A percentile compares a stretch with the other conserved stretches of the same genome.
These are phyloP conservation scores for Rhizopus stolonifer DNA, from an alignment of 371 early-diverging fungal species.

Conservation along the genomic window DNA sequence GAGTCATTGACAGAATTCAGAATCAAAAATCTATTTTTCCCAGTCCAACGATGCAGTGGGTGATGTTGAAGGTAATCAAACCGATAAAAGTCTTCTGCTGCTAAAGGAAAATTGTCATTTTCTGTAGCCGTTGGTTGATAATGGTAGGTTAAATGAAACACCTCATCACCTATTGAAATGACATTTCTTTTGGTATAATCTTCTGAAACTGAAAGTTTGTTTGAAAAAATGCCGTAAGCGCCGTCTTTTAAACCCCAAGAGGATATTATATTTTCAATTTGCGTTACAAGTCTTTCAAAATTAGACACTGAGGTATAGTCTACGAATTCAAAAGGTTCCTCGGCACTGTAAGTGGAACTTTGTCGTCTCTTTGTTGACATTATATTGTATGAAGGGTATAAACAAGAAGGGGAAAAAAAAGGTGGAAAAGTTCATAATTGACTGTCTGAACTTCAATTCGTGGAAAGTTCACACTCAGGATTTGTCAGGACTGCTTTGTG, in stretches of 20 bases:
- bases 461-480: too few species aligned
- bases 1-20: constrained; percentile 39
- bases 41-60: constrained; percentile 67
- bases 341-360: constrained; percentile 21
- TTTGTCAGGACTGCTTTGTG: neutral
- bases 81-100: constrained; percentile 24
- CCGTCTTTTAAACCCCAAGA: constrained; percentile 59
- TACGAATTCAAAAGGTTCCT: constrained; percentile 63
- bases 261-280: constrained; percentile 54
- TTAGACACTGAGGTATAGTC: constrained; percentile 72
- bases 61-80: constrained; percentile 37
- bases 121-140: constrained; percentile 35
- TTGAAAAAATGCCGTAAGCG: constrained; percentile 44
- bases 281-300: constrained; percentile 60
- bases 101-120: constrained; percentile 13
- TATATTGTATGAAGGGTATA: neutral
- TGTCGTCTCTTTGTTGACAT: constrained; percentile 20
- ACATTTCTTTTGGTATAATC: constrained; percentile 34
- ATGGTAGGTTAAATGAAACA: constrained; percentile 46
- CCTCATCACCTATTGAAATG: constrained; percentile 41
- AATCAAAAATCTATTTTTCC: constrained; percentile 47
- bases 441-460: neutral
- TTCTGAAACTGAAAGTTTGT: constrained; percentile 23
- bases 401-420: neutral
- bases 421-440: neutral